Percentiles rank a stretch among this genome's conserved stretches.
Conservation (phyloP, 352 stramenopile genomes). For the Phytophthora pisi region DNA sequence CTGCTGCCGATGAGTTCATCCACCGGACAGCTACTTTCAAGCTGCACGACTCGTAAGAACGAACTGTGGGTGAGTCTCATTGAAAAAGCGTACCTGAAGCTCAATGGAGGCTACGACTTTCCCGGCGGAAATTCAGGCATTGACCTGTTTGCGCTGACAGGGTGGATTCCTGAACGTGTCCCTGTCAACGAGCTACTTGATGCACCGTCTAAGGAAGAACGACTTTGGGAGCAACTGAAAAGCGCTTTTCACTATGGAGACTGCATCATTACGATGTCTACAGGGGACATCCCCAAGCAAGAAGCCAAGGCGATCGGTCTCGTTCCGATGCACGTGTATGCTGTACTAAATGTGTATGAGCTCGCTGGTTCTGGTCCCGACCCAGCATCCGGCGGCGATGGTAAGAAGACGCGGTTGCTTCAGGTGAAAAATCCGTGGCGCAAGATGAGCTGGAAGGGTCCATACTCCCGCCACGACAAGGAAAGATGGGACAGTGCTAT, state of each 20-base stretch:
- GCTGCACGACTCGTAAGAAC: slow-evolving; percentile 79
- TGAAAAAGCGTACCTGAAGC: slow-evolving; percentile 99
- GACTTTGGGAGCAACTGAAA: slow-evolving; percentile 95
- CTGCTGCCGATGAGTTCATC: slow-evolving; percentile 87
- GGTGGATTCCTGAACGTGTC: slow-evolving; percentile 97
- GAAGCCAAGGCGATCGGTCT: slow-evolving; percentile 89
- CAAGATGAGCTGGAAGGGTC: slow-evolving; percentile 85
- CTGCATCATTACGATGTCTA: slow-evolving; percentile 97
- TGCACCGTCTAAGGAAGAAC: slow-evolving; percentile 92
- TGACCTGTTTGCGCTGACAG: slow-evolving; percentile 98
- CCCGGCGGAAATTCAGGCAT: slow-evolving; percentile 97
- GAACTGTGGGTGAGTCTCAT: slow-evolving; percentile 96
- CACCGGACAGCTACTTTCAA: slow-evolving; percentile 80
- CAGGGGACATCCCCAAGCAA: slow-evolving; percentile 78
- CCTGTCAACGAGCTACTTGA: slow-evolving; percentile 74
- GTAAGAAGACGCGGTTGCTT: slow-evolving; percentile 76
- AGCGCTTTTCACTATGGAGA: slow-evolving; percentile 95
- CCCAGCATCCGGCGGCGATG: slow-evolving; percentile 17
- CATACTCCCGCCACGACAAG: slow-evolving; percentile 77
- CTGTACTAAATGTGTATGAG: slow-evolving; percentile 93
- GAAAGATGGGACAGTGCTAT: slow-evolving; percentile 58
- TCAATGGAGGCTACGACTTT: slow-evolving; percentile 98
- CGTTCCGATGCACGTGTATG: slow-evolving; percentile 97
- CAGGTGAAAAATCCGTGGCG: slow-evolving; percentile 98
- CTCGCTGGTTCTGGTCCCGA: slow-evolving; percentile 66